Percentiles rank a stretch among this genome's conserved stretches.
Conservation (phyloP, 805 yeast species). For the Nakazawaea holstii region DNA sequence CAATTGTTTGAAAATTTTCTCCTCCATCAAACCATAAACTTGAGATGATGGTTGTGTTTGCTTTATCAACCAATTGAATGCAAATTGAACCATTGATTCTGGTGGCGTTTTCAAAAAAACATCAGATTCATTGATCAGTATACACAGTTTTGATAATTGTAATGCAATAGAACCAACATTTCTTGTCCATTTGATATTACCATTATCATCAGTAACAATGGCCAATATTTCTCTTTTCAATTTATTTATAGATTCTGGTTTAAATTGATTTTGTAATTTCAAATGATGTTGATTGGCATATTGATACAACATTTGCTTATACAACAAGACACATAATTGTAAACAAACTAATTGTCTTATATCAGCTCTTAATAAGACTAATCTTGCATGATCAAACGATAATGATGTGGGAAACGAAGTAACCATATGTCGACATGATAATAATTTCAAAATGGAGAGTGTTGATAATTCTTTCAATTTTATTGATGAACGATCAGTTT, state of each 20-base stretch:
- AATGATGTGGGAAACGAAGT: constrained; percentile 78
- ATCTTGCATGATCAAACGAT: constrained; percentile 78
- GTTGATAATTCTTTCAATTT: constrained; percentile 35
- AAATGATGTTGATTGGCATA: constrained; percentile 26
- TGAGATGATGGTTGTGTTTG: constrained; percentile 82
- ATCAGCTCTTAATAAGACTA: constrained; percentile 76
- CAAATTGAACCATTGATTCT: constrained; percentile 47
- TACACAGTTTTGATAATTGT: constrained; percentile 44
- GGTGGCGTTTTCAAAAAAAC: constrained; percentile 28
- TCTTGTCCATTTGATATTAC: constrained; percentile 87
- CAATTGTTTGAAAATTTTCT: constrained; percentile 50
- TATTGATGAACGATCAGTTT: constrained; percentile 9
- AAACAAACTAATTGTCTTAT: constrained; percentile 80
- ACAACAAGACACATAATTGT: constrained; percentile 65
- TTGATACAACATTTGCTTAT: constrained; percentile 55
- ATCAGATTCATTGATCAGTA: neutral
- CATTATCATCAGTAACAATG: constrained; percentile 79
- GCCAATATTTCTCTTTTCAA: constrained; percentile 71
- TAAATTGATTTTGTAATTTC: constrained; percentile 19
- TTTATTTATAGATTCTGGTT: constrained; percentile 32
- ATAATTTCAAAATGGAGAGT: constrained; percentile 51
- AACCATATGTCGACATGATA: constrained; percentile 77
- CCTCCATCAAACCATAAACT: constrained; percentile 73
- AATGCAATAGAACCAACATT: constrained; percentile 69
- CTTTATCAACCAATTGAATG: constrained; percentile 73